Evolutionary conservation across 345 rosid genomes (phyloP), one percentile per base, ranked within the genome.

Genomic region (Gossypioides kirkii): DNA sequence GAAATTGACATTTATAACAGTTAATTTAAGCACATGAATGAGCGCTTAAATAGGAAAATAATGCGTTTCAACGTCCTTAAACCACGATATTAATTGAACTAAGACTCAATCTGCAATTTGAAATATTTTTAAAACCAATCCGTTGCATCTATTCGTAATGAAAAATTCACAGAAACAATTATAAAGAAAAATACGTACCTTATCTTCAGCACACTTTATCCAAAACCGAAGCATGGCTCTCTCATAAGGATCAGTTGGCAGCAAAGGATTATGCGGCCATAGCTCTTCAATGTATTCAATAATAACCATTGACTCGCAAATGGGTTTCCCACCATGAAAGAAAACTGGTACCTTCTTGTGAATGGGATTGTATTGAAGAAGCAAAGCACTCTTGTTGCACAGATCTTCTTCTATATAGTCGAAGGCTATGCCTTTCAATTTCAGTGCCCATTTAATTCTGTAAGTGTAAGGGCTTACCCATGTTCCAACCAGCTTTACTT

Each of bases 341-440:
- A 84, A 78, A 20, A 84, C 80, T 3, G 87, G 87, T 28, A 84
- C 59, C 59, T 71, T 81, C 78, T 70, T 73, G 58, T 73, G 64
- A 2, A 79, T 63, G 1, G 83, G 83, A 25, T 79, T 77, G 5
- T 32, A 32, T 32, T 32, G 38, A 32, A 32, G 38, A 32, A 32
- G 38, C 38, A 32, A 32, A 32, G 49, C 70, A 47, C 52, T 47
- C 17, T 47, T 81, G 69, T 71, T 73, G 45, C 43, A 11, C 6
- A 84, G 75, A 61, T 79, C 80, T 61, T 81, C 79, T 65, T 81
- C 81, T 5, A 70, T 9, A 50, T 78, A 78, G 10, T 74, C 67
- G 53, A 53, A 83, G 0, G 63, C 25, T 47, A 81, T 65, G 50
- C 80, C 83, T 63, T 79, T 84, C 53, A 78, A 56, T 69, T 81